Conservation (phyloP, 768 basidiomycete species). For the Leccinellum rugosiceps region DNA sequence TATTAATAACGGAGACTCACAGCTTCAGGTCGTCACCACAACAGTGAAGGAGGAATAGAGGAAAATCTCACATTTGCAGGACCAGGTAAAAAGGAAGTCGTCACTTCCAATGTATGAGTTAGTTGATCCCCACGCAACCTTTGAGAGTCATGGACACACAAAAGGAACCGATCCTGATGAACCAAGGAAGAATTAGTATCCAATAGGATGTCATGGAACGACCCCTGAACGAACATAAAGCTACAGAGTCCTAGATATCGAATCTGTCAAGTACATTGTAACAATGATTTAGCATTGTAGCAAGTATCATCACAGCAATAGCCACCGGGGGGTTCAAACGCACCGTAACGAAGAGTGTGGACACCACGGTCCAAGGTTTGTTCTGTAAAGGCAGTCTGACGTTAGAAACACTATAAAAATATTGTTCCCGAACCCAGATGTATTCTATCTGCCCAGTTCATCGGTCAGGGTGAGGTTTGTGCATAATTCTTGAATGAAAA, state of each 20-base stretch:
- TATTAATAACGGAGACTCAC: neutral
- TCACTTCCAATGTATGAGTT: neutral
- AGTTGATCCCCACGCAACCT: neutral
- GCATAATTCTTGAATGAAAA: neutral
- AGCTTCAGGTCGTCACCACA: neutral
- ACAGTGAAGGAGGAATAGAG: neutral
- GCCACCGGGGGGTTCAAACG: too few species aligned
- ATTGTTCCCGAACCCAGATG: neutral
- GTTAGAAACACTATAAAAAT: neutral
- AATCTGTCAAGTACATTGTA: too few species aligned
- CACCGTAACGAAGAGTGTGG: neutral
- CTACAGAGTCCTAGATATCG: too few species aligned
- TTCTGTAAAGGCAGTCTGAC: neutral
- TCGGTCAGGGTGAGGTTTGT: neutral
- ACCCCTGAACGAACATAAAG: too few species aligned
- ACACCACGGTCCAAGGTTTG: neutral
- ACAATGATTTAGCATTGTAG: too few species aligned
- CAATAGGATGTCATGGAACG: too few species aligned
- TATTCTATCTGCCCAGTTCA: neutral
- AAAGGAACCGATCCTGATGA: neutral
- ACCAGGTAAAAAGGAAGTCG: neutral
- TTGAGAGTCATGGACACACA: neutral
- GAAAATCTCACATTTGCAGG: neutral
- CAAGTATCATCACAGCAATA: too few species aligned
- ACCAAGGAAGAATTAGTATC: neutral